A percentile compares a stretch with the other conserved stretches of the same genome.
Evolutionary conservation across 306 rosid genomes (phyloP).

Genomic region (Ammopiptanthus mongolicus): DNA sequence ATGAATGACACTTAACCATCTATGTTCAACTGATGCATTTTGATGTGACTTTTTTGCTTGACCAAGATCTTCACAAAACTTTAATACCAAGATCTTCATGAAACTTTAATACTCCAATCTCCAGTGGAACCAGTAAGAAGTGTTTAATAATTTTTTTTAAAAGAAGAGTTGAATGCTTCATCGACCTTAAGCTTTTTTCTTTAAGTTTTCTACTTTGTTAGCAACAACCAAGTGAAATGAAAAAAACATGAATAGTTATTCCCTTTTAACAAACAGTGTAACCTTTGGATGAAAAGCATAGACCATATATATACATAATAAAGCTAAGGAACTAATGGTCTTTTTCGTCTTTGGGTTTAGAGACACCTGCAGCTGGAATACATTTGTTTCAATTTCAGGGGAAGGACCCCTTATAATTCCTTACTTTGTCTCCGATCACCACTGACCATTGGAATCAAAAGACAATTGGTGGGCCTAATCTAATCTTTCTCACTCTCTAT

Average conservation of each 20-base stretch:
- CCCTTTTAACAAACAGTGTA: constrained; percentile 33
- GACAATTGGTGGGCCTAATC: constrained; percentile 28
- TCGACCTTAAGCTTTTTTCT: constrained; percentile 28
- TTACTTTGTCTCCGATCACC: constrained; percentile 10
- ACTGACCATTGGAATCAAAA: constrained; percentile 30
- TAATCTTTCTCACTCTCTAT: constrained; percentile 15
- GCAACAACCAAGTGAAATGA: constrained; percentile 18
- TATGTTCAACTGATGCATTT: no score
- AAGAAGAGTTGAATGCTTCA: no score
- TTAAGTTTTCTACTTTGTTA: background rate
- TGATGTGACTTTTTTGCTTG: no score
- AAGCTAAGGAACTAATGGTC: constrained; percentile 48
- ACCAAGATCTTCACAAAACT: no score
- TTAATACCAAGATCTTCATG: no score
- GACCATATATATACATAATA: constrained; percentile 53
- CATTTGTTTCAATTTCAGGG: constrained; percentile 60
- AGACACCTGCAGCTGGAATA: constrained; percentile 36
- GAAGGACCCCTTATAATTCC: constrained; percentile 40
- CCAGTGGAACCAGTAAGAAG: no score
- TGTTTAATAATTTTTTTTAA: no score
- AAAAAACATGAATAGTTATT: constrained; percentile 22
- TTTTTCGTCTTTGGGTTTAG: no score
- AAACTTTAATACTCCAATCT: no score
- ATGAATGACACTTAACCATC: no score
- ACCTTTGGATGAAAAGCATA: constrained; percentile 41